These are phyloP conservation scores for Fusarium sp. DNA, from an alignment of 2,329 filamentous ascomycete species.

Conservation along the genomic window DNA sequence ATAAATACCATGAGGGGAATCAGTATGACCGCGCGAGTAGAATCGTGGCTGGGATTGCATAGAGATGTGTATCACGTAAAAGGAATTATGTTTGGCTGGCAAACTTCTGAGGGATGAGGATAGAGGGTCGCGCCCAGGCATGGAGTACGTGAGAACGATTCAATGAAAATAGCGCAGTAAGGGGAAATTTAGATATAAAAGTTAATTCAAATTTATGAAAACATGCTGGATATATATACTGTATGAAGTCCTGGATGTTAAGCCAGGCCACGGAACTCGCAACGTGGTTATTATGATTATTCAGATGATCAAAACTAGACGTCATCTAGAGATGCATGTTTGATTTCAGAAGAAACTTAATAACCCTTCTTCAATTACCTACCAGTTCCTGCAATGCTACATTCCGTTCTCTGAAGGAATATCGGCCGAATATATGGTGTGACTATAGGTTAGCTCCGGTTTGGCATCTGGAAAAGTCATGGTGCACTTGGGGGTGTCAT, in stretches of 20 bases:
- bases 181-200: neutral
- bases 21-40: neutral
- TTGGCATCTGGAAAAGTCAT: neutral
- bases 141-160: neutral
- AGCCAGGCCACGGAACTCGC: neutral
- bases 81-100: neutral
- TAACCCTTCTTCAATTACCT: neutral
- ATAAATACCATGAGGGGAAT: neutral
- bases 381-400: too few species aligned
- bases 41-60: neutral
- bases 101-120: neutral
- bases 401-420: neutral
- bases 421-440: neutral
- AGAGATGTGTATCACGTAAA: neutral
- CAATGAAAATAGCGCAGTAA: slow-evolving; percentile 7
- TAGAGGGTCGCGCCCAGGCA: neutral
- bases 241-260: neutral
- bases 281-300: neutral
- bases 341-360: neutral
- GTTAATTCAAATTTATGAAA: neutral
- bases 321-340: neutral
- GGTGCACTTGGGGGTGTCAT: neutral
- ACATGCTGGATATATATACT: too few species aligned
- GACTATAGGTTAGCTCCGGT: neutral
- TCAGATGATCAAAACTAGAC: too few species aligned